These are phyloP conservation scores for Acacia pycnantha DNA, from an alignment of 331 rosid genomes.

Conservation along the genomic window DNA sequence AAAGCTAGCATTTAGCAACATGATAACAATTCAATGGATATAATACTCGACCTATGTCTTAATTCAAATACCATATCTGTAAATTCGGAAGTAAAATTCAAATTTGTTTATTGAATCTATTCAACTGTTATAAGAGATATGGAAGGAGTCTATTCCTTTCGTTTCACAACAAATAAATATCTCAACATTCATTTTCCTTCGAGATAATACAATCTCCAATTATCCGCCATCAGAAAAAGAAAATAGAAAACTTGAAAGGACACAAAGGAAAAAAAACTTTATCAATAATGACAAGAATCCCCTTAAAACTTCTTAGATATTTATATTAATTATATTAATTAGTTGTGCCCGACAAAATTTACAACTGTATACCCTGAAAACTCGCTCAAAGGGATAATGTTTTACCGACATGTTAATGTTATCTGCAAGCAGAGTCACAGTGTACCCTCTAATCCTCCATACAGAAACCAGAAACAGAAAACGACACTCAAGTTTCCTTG, in stretches of 20 bases:
- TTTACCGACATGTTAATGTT: neutral
- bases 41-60: neutral
- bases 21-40: neutral
- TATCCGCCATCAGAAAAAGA: neutral
- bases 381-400: neutral
- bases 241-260: neutral
- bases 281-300: neutral
- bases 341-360: neutral
- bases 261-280: neutral
- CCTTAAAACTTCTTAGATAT: neutral
- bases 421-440: slow-evolving; percentile 11
- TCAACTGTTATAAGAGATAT: neutral
- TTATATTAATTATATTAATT: no score
- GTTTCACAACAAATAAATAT: no score
- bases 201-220: no score
- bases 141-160: no score
- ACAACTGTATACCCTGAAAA: neutral
- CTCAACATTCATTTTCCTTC: no score
- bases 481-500: slow-evolving; percentile 16
- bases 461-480: neutral
- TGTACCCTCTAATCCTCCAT: neutral
- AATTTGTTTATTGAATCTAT: neutral
- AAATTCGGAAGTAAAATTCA: neutral
- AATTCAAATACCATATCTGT: neutral
- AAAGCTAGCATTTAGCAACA: neutral